A percentile compares a stretch with the other conserved stretches of the same genome.
phyloP scores from a whole-genome alignment of 2,329 filamentous ascomycete genomes.

The Samsoniella hepiali region DNA sequence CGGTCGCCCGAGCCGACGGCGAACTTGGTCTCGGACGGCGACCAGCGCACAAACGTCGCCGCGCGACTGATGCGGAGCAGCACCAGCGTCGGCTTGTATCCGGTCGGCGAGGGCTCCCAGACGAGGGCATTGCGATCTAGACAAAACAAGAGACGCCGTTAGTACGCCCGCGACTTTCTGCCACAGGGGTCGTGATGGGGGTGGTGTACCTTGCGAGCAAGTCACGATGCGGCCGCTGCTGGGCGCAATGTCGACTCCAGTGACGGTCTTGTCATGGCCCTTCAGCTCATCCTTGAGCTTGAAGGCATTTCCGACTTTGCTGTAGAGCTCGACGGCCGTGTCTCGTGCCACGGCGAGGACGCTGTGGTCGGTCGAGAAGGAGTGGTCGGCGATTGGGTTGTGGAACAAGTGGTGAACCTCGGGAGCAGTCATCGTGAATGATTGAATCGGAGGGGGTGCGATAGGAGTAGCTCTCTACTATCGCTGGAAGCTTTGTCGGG shows the following conservation, averaged over 20 bases:
- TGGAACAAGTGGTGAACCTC: conserved; percentile 98
- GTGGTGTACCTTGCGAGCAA: conserved; percentile 79
- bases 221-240: conserved; percentile 91
- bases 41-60: conserved; percentile 96
- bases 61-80: conserved; percentile 95
- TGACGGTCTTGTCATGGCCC: conserved; percentile 96
- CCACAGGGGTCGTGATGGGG: background rate
- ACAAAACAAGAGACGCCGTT: background rate
- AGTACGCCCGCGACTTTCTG: background rate
- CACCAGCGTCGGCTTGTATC: conserved; percentile 96
- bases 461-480: conserved; percentile 89
- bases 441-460: conserved; percentile 27
- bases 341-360: conserved; percentile 90
- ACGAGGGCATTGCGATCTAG: conserved; percentile 94
- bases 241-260: conserved; percentile 91
- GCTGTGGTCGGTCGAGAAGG: conserved; percentile 88
- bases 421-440: conserved; percentile 68
- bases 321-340: conserved; percentile 85
- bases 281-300: conserved; percentile 87
- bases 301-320: conserved; percentile 68
- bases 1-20: conserved; percentile 94
- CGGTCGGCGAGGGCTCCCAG: conserved; percentile 88
- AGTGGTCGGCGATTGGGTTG: conserved; percentile 93
- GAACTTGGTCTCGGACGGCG: conserved; percentile 94
- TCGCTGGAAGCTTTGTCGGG: conserved; percentile 41